These are phyloP conservation scores for Ambispora gerdemannii DNA, from an alignment of 192 early-diverging fungal genomes.

Conservation along the genomic window DNA sequence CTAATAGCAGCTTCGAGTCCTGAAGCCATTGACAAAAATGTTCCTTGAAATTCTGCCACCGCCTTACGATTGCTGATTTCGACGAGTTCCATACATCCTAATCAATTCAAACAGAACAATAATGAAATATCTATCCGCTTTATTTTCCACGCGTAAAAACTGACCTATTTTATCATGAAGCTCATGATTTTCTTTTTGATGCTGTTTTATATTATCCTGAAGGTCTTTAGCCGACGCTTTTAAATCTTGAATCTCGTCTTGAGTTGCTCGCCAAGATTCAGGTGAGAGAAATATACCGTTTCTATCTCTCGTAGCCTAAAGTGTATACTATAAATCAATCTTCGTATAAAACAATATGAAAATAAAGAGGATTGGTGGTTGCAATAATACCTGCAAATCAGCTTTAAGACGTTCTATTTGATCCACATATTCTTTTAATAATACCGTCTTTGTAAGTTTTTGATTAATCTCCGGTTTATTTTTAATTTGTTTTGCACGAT, in stretches of 20 bases:
- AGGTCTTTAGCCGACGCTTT: conserved; percentile 49
- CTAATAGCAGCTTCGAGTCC: neutral
- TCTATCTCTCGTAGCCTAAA: conserved; percentile 72
- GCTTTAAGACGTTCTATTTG: conserved; percentile 77
- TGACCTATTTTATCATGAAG: conserved; percentile 40
- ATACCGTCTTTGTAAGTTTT: conserved; percentile 76
- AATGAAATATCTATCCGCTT: neutral
- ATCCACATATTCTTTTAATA: conserved; percentile 75
- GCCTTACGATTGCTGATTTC: neutral
- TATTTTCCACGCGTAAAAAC: conserved; percentile 33
- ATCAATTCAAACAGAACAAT: neutral
- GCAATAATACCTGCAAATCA: conserved; percentile 59
- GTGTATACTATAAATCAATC: neutral
- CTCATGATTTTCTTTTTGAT: conserved; percentile 28
- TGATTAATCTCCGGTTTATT: conserved; percentile 76
- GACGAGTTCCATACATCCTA: neutral
- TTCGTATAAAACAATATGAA: conserved; percentile 14
- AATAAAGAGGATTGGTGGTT: neutral
- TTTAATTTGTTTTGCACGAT: conserved; percentile 71
- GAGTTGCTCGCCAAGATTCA: conserved; percentile 58
- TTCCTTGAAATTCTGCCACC: neutral
- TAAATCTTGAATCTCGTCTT: conserved; percentile 46
- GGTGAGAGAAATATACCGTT: conserved; percentile 76
- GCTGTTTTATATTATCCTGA: conserved; percentile 23
- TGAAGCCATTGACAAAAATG: neutral